These are phyloP conservation scores for Blepharisma stoltei DNA, from an alignment of 73 alveolate genomes.

Conservation along the genomic window DNA sequence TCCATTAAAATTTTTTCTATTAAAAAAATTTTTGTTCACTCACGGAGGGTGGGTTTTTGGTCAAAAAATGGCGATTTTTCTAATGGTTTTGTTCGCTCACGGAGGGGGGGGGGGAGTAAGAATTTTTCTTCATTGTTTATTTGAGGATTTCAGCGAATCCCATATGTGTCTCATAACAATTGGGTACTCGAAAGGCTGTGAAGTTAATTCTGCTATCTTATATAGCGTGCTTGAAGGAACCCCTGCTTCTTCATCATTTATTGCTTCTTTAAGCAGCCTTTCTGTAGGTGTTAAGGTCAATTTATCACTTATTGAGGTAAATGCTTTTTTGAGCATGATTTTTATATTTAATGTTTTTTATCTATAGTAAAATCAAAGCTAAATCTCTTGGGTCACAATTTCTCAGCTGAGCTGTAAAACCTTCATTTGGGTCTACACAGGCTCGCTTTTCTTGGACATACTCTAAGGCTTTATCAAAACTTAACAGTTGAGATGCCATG, in stretches of 20 bases:
- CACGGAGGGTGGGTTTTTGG: no score
- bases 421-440: background rate
- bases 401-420: background rate
- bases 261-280: constrained; percentile 10
- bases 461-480: background rate
- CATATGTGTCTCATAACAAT: constrained; percentile 6
- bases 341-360: no score
- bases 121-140: constrained; percentile 15
- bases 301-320: constrained; percentile 8
- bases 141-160: background rate
- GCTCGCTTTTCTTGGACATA: background rate
- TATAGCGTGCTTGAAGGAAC: background rate
- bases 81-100: no score
- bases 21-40: no score
- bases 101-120: no score
- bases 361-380: no score
- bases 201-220: constrained; percentile 1
- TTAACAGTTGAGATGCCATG: background rate
- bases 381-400: no score
- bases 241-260: background rate
- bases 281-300: constrained; percentile 18
- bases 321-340: background rate
- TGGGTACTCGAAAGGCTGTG: constrained; percentile 10
- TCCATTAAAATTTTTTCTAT: no score
- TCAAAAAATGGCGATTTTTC: no score